Percentiles rank a stretch among this genome's conserved stretches.
phyloP scores from a whole-genome alignment of 2,329 filamentous ascomycete genomes.

The Claviceps pazoutovae region DNA sequence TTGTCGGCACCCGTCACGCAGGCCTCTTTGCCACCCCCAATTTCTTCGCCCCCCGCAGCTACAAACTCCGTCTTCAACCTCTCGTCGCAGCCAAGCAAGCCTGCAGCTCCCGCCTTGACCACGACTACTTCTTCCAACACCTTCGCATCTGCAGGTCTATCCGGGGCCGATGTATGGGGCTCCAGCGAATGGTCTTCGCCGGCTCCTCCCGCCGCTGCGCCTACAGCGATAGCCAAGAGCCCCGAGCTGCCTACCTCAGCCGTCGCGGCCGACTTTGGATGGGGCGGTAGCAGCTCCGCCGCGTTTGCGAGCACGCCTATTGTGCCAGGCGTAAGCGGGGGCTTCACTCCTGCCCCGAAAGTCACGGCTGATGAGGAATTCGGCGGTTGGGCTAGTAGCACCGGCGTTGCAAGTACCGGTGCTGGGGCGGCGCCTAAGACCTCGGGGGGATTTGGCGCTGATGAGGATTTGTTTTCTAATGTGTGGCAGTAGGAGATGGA shows the following conservation, averaged over 20 bases:
- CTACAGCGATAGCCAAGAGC: conserved; percentile 34
- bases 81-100: conserved; percentile 37
- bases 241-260: conserved; percentile 33
- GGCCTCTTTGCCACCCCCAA: conserved; percentile 29
- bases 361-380: conserved; percentile 89
- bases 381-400: conserved; percentile 79
- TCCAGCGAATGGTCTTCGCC: conserved; percentile 63
- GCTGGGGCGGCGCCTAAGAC: conserved; percentile 36
- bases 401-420: conserved; percentile 27
- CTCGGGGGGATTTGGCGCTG: conserved; percentile 45
- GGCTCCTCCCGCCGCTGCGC: conserved; percentile 21
- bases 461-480: conserved; percentile 87
- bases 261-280: conserved; percentile 49
- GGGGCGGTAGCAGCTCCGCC: conserved; percentile 28
- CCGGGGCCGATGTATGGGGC: conserved; percentile 66
- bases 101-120: conserved; percentile 23
- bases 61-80: conserved; percentile 69
- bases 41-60: conserved; percentile 24
- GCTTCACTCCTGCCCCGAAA: conserved; percentile 50
- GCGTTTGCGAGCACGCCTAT: conserved; percentile 46
- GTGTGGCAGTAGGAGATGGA: conserved; percentile 59
- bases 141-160: conserved; percentile 26
- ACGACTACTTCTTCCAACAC: conserved; percentile 22
- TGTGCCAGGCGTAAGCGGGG: conserved; percentile 48
- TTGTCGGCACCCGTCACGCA: conserved; percentile 43